phyloP scores from a whole-genome alignment of 116 monocot species.

The Dioscorea cayenensis region DNA sequence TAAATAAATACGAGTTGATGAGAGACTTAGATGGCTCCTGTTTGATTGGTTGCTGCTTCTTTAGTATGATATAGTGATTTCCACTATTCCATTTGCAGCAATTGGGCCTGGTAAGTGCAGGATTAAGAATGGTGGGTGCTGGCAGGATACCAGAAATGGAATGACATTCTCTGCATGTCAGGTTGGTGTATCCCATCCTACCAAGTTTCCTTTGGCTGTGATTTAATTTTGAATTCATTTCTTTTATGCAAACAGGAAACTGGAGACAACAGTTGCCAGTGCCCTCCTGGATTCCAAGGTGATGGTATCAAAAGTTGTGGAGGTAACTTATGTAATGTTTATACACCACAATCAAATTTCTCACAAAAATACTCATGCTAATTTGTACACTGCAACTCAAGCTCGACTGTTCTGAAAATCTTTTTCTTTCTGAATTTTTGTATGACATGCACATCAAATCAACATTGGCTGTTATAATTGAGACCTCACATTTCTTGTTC shows the following conservation, averaged over 20 bases:
- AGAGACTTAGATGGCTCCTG: neutral
- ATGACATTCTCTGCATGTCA: constrained; percentile 80
- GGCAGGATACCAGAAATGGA: constrained; percentile 54
- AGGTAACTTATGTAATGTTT: constrained; percentile 29
- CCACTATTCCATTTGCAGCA: constrained; percentile 42
- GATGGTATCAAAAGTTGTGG: constrained; percentile 83
- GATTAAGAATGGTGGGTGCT: constrained; percentile 94
- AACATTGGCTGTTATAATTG: neutral
- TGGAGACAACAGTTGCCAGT: constrained; percentile 70
- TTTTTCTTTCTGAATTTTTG: neutral
- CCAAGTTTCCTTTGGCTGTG: neutral
- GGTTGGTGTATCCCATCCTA: constrained; percentile 25
- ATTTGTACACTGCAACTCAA: neutral
- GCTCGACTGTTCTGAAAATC: neutral
- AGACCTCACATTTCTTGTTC: constrained; percentile 1
- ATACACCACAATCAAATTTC: no score
- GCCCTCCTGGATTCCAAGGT: constrained; percentile 85
- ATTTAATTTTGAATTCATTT: neutral
- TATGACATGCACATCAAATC: neutral
- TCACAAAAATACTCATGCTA: no score
- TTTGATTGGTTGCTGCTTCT: neutral
- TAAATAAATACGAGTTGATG: no score
- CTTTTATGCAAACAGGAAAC: constrained; percentile 35
- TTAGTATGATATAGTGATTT: neutral
- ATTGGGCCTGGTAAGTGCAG: constrained; percentile 82